phyloP scores from a whole-genome alignment of 1,284 basidiomycete species.

The Cutaneotrichosporon sp. region DNA sequence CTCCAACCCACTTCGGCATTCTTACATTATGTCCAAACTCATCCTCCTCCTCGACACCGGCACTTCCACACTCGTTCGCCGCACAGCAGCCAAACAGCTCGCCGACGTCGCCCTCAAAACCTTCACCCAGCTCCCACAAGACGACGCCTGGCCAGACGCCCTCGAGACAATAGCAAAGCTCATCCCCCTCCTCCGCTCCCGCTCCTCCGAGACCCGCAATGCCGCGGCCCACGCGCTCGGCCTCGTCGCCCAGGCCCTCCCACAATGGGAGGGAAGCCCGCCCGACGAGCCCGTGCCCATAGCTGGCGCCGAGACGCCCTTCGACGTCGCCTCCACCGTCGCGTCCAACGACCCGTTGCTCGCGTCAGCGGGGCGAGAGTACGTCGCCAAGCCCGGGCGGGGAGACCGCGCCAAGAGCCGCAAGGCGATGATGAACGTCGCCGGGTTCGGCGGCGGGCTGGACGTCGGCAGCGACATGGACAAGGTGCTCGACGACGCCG shows the following conservation, averaged over 20 bases:
- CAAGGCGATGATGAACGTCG: conserved; percentile 50
- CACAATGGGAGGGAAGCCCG: conserved; percentile 13
- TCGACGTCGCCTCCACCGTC: conserved; percentile 33
- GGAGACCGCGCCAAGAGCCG: conserved; percentile 45
- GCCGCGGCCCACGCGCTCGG: conserved; percentile 51
- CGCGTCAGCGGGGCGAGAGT: conserved; percentile 49
- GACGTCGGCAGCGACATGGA: conserved; percentile 47
- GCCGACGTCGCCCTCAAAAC: conserved; percentile 48
- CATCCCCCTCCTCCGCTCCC: conserved; percentile 48
- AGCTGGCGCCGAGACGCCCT: conserved; percentile 16
- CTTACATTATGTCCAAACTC: conserved; percentile 38
- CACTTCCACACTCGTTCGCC: conserved; percentile 48
- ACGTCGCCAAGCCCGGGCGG: conserved; percentile 41
- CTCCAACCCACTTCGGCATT: background rate
- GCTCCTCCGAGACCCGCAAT: conserved; percentile 50
- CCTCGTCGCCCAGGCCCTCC: conserved; percentile 35
- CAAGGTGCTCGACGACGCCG: conserved; percentile 44
- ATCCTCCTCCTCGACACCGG: conserved; percentile 54
- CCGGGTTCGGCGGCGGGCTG: conserved; percentile 46
- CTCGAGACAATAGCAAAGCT: conserved; percentile 49
- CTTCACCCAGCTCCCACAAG: conserved; percentile 34
- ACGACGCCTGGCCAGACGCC: conserved; percentile 52
- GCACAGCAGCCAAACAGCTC: conserved; percentile 53
- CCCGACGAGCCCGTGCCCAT: conserved; percentile 22
- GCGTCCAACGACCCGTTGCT: conserved; percentile 33